Evolutionary conservation across 768 basidiomycete genomes (phyloP), one percentile per base, ranked within the genome.

Genomic region (Mycena rebaudengoi): DNA sequence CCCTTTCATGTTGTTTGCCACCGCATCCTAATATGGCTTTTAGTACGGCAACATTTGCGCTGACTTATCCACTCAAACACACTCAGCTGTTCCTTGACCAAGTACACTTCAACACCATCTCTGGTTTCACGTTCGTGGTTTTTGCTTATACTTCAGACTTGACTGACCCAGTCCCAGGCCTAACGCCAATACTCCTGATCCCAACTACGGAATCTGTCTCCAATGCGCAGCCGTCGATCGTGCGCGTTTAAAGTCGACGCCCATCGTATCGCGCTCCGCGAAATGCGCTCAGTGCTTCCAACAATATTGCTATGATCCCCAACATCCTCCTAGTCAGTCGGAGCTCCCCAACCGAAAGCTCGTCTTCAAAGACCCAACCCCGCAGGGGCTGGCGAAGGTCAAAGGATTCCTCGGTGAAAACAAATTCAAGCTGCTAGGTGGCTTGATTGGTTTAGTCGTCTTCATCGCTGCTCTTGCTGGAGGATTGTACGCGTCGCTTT

Each of bases 201-300:
- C 84, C 81, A 67, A 86, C 77, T 82, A 90, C 55, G 82, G 88
- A 3, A 81, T 80, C 37, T 95, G 93, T 68, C 79, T 95, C 21
- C 86, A 86, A 70, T 90, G 94, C 73, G 86, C 88, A 32, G 79
- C 78, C 26, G 73, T 88, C 52, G 86, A 88, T 64, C 82, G 86
- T 12, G 82, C 81, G 2, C 80, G 86, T n/a, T 64, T 78, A 48
- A 83, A 81, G 60, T 64, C 76, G 13, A 67, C 69, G 0, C 78
- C 81, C 1, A 7, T 71, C 0, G 73, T 77, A 7, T 28, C 69
- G 6, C 80, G 85, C 18, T 87, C 86, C 14, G 63, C 73, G 6
- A 41, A 81, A 40, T 82, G 80, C 56, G 69, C 75, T 28, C 75
- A 80, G 50, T 88, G 86, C 49, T 87, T 85, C 68, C 65, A 76